Percentiles rank a stretch among this genome's conserved stretches.
These are phyloP conservation scores for Neodidymelliopsis sp. DNA, from an alignment of 2,329 filamentous ascomycete genomes.

Conservation along the genomic window DNA sequence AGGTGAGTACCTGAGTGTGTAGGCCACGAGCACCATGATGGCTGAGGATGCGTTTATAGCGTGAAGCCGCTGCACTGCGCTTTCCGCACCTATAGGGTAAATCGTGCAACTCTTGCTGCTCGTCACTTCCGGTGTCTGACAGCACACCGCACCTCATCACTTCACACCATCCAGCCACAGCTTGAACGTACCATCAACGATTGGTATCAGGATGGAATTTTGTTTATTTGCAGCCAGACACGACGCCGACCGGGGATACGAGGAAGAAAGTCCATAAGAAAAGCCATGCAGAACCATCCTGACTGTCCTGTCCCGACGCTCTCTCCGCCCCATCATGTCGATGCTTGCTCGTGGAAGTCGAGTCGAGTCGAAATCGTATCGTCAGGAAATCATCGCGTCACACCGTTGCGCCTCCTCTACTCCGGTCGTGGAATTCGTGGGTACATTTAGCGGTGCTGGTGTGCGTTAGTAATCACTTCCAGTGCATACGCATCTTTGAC, in stretches of 20 bases:
- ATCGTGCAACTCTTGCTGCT: neutral
- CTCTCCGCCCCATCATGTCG: conserved; percentile 20
- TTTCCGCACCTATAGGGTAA: neutral
- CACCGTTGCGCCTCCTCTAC: conserved; percentile 39
- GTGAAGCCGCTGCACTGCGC: neutral
- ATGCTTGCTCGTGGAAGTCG: conserved; percentile 21
- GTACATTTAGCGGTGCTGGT: conserved; percentile 47
- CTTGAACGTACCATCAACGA: conserved; percentile 9
- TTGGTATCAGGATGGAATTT: conserved; percentile 36
- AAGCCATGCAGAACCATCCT: conserved; percentile 37
- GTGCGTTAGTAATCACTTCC: conserved; percentile 19
- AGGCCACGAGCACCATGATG: conserved; percentile 17
- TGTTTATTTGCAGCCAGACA: conserved; percentile 32
- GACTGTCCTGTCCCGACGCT: conserved; percentile 27
- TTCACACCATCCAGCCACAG: neutral
- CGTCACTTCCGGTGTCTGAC: neutral
- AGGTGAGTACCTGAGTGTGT: conserved; percentile 19
- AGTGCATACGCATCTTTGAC: neutral
- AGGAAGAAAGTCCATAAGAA: conserved; percentile 27
- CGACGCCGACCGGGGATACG: conserved; percentile 22
- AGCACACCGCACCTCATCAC: neutral
- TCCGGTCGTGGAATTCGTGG: conserved; percentile 33
- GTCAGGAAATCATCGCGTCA: conserved; percentile 41
- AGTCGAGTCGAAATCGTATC: conserved; percentile 30
- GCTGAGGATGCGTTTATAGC: conserved; percentile 7